Percentiles rank a stretch among this genome's conserved stretches.
Conservation (phyloP, 2,329 filamentous ascomycete genomes). For the Pezicula neosporulosa region DNA sequence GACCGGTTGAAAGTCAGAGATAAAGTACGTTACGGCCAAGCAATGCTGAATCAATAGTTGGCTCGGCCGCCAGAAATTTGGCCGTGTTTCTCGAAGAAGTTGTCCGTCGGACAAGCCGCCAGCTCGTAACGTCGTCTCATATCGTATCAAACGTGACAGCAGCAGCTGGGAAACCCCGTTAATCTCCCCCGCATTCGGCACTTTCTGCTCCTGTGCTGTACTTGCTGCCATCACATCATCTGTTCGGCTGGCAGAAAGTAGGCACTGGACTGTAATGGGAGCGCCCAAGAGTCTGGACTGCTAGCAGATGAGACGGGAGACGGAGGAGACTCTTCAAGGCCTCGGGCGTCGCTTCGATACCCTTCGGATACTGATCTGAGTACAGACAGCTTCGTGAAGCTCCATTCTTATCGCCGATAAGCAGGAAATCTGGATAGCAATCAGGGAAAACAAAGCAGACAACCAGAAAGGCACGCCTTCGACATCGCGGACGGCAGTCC, state of each 20-base stretch:
- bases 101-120: no score
- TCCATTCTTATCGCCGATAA: no score
- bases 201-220: background rate
- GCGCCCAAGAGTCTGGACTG: background rate
- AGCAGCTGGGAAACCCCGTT: background rate
- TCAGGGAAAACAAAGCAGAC: no score
- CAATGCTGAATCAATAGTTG: background rate
- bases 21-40: background rate
- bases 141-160: no score
- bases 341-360: no score
- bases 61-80: background rate
- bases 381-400: no score
- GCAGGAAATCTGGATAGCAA: no score
- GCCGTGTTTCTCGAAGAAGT: background rate
- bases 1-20: background rate
- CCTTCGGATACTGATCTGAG: no score
- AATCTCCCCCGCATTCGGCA: slow-evolving; percentile 1
- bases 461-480: no score
- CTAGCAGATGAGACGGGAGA: no score
- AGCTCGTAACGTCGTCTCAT: no score
- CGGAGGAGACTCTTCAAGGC: no score
- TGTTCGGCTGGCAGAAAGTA: background rate
- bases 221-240: background rate
- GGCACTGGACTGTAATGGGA: background rate
- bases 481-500: slow-evolving; percentile 9